Evolutionary conservation across 257 asterid genomes (phyloP), one percentile per base, ranked within the genome.

Genomic region (Solanum pennellii): DNA sequence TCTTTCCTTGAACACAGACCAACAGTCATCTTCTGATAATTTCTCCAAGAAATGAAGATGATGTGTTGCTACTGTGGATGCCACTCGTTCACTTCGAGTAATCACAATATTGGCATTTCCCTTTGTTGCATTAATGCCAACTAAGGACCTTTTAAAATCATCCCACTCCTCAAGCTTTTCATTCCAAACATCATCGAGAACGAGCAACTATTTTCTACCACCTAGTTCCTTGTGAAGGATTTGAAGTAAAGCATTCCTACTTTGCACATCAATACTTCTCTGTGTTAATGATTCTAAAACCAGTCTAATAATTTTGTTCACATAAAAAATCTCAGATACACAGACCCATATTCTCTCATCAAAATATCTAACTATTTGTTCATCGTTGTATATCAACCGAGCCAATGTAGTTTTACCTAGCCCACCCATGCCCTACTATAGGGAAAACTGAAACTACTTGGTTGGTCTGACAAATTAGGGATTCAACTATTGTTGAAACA

Each of bases 321-420:
- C 86, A 77, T 89, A 69, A 21, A 91, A 91, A 76, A 37, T 66
- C 11, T 39, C 27, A 7, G 89, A 83, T 1, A 89, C 88, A 56
- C 89, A 83, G 1, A 86, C 88, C 90, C 90, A 89, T 60, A 88
- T 84, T 44, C 33, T 84, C 25, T 42, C 29, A 9, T n/a, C 45
- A 60, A 88, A 88, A 42, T 69, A 37, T 6, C 1, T 23, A 27
- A 10, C 9, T 23, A 62, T 72, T 7, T 7, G 12, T 7, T 68
- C 86, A 31, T 85, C 18, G 1, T 74, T 66, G 13, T 59, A 87
- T 4, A 89, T 52, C 15, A 59, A 12, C 5, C 88, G 86, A 66
- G 89, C 90, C n/a, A 87, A 9, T 3, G 92, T 87, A 3, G 92
- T 89, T 65, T 89, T 87, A 5, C 91, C 92, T 2, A 87, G 62